Conservation (phyloP, 2,329 filamentous ascomycete genomes). For the Trichophyton verrucosum region DNA sequence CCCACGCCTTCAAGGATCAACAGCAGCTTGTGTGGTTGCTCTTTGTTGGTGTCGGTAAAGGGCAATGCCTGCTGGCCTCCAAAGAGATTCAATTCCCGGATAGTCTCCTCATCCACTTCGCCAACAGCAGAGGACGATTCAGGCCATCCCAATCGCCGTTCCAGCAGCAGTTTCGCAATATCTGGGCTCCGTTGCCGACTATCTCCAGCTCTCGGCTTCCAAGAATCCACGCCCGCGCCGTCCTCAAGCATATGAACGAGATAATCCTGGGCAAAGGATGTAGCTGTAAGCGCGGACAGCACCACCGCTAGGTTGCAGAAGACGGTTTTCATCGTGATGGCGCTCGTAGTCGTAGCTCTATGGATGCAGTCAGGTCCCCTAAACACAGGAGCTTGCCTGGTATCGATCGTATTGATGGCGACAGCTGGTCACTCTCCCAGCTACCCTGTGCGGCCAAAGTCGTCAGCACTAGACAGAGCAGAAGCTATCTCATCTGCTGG, state of each 20-base stretch:
- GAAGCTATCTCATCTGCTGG: not conserved
- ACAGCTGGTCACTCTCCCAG: not conserved
- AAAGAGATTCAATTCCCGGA: constrained; percentile 49
- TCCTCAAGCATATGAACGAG: constrained; percentile 24
- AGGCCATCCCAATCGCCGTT: constrained; percentile 39
- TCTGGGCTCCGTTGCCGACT: constrained; percentile 15
- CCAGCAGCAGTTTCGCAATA: constrained; percentile 27
- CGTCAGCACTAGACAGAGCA: not conserved
- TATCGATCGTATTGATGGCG: constrained; percentile 1
- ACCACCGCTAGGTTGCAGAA: constrained; percentile 10
- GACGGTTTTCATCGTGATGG: constrained; percentile 12
- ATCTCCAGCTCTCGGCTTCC: constrained; percentile 11
- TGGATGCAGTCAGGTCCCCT: too few species aligned
- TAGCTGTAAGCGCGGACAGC: constrained; percentile 8
- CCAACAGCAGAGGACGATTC: constrained; percentile 32
- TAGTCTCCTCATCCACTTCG: constrained; percentile 35
- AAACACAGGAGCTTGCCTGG: not conserved
- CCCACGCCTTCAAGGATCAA: constrained; percentile 45
- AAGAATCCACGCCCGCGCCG: constrained; percentile 1
- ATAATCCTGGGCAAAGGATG: constrained; percentile 17
- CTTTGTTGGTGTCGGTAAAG: constrained; percentile 31
- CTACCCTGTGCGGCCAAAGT: not conserved
- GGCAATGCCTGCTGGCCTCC: constrained; percentile 42
- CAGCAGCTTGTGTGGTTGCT: constrained; percentile 21
- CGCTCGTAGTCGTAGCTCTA: not conserved